phyloP scores from a whole-genome alignment of 73 alveolate genomes.

The Tetrahymena borealis region DNA sequence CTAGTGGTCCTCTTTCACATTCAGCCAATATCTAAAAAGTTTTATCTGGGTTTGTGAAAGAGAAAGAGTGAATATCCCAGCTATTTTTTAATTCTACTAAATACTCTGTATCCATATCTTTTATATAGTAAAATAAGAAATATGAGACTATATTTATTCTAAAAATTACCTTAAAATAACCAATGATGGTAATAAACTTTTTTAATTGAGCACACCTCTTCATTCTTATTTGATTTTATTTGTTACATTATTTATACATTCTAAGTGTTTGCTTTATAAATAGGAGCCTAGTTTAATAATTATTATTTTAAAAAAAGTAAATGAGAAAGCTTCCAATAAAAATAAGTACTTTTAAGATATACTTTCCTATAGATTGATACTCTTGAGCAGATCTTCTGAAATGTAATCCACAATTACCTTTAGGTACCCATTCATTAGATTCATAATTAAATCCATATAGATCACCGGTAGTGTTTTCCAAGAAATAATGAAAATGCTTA shows the following conservation, averaged over 20 bases:
- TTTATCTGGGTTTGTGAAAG: slow-evolving; percentile 25
- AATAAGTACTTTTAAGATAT: slow-evolving; percentile 6
- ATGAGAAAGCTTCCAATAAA: not conserved
- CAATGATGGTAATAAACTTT: slow-evolving; percentile 20
- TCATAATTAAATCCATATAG: slow-evolving; percentile 1
- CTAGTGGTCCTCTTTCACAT: slow-evolving; percentile 32
- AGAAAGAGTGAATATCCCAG: slow-evolving; percentile 32
- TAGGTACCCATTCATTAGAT: slow-evolving; percentile 45
- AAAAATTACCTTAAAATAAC: not conserved
- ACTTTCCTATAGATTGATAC: slow-evolving; percentile 34
- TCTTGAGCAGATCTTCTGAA: slow-evolving; percentile 38
- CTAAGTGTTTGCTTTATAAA: slow-evolving; percentile 10
- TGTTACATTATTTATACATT: not conserved
- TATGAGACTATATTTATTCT: not conserved
- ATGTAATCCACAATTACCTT: slow-evolving; percentile 28
- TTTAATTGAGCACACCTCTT: slow-evolving; percentile 15
- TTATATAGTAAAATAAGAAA: too few species aligned
- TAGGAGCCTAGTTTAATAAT: slow-evolving; percentile 8
- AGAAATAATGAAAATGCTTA: slow-evolving; percentile 16
- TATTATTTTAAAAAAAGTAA: not conserved
- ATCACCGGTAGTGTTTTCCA: slow-evolving; percentile 41
- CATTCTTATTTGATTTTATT: not conserved
- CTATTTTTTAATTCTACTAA: slow-evolving; percentile 4
- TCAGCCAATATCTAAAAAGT: not conserved
- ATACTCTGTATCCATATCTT: slow-evolving; percentile 9